Base-by-base conservation (phyloP, 2,329 filamentous ascomycete genomes). In the Emmonsiellopsis sp. region DNA sequence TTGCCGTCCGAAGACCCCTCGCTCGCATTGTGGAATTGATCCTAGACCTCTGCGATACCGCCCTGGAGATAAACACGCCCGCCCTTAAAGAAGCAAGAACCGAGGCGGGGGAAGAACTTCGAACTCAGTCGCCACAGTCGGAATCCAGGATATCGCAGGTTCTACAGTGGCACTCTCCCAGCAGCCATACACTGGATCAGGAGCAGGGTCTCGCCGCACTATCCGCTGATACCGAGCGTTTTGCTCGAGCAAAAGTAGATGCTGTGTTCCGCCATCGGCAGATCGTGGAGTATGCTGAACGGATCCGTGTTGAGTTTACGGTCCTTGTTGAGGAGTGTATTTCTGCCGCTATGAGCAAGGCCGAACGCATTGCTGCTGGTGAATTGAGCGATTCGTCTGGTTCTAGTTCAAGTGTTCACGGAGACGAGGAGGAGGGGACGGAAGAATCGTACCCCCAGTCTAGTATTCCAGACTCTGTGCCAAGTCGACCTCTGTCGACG, bases 241-340 rank as follows among this genome's bases (percentile, higher is more conserved):
- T 89, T 40, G 87, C 91, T 31, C 88, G 84, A 63, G 81, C 86
- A 44, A 98, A 98, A 68, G 88, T 97, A 1, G 93, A 98, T 63
- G 88, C 92, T 4, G 88, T 97, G 6, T 84, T 94, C 58, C 87
- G 93, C 36, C 89, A 97, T 68, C 85, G 92, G 49, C 85, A 86
- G 61, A 95, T 97, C 49, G 84, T 98, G 34, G 93, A 98, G 68
- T 98, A 98, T 66, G 85, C 91, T 0, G 93, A 98, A 71, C 85
- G 94, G 34, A 95, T 98, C 58, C 87, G 94, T 3, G 81, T 96
- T 46, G 93, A 98, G 64, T 95, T 96, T 63, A 87, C 92, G 32
- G 82, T 94, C 31, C 78, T 96, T 54, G 92, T 98, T 2, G 89
- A 97, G 64, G 89, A 96, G 62, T 98, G 93, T 66, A 95, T 98